Percentiles rank a stretch among this genome's conserved stretches.
Evolutionary conservation across 1,284 basidiomycete species (phyloP).

Genomic region (Ganoderma sinense): DNA sequence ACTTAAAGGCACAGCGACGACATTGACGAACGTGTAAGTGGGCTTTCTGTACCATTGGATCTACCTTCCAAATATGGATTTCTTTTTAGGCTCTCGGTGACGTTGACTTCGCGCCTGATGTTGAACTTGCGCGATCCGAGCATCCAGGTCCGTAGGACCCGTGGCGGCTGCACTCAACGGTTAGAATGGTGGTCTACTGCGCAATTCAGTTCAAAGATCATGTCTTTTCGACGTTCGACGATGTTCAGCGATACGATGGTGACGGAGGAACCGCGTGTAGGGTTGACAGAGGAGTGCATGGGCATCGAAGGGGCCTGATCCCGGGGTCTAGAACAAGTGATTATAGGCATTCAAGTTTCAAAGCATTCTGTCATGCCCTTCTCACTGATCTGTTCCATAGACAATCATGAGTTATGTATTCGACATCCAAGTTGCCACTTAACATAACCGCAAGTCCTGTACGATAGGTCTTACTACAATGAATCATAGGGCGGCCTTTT

Average conservation of each 20-base stretch:
- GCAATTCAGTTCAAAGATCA: conserved; percentile 25
- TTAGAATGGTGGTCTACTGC: conserved; percentile 18
- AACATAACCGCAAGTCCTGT: not conserved
- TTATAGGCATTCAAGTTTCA: not conserved
- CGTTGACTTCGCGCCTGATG: conserved; percentile 27
- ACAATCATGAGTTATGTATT: not conserved
- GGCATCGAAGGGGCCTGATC: not conserved
- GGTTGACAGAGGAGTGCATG: not conserved
- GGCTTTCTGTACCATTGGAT: not conserved
- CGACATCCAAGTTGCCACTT: not conserved
- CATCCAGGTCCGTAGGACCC: conserved; percentile 11
- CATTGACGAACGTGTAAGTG: conserved; percentile 24
- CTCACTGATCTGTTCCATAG: not conserved
- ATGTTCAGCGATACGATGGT: conserved; percentile 14
- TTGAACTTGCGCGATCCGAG: conserved; percentile 25
- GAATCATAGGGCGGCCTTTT: not conserved
- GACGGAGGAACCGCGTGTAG: conserved; percentile 13
- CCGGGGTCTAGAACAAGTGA: not conserved
- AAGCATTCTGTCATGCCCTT: not conserved
- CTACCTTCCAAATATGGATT: not conserved
- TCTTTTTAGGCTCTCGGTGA: conserved; percentile 19
- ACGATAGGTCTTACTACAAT: not conserved
- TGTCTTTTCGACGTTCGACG: conserved; percentile 21
- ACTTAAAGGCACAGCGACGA: conserved; percentile 24
- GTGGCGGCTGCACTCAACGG: conserved; percentile 7